Evolutionary conservation across 1,284 basidiomycete genomes (phyloP).

Genomic region (Tylopilus orsonianus): DNA sequence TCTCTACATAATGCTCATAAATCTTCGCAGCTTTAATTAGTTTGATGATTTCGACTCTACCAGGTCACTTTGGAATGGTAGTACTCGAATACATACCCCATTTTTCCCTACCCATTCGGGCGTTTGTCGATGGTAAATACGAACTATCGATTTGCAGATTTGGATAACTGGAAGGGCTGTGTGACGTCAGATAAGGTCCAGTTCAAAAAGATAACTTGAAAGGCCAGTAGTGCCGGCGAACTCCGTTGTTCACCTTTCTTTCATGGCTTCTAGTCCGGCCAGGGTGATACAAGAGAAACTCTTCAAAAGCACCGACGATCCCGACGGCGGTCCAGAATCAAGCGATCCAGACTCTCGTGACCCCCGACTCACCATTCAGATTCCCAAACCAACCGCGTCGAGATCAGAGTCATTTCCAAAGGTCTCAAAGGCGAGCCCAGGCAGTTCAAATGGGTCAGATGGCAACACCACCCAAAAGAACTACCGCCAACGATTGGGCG

Average conservation of each 20-base stretch:
- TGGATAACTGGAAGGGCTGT: constrained; percentile 4
- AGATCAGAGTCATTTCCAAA: constrained; percentile 43
- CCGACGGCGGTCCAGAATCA: constrained; percentile 16
- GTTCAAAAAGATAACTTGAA: no score
- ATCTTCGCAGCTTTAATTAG: constrained; percentile 20
- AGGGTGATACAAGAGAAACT: constrained; percentile 77
- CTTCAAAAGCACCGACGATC: constrained; percentile 53
- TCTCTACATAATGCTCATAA: constrained; percentile 23
- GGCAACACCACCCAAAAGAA: constrained; percentile 26
- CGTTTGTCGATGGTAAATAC: background rate
- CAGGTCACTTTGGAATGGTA: constrained; percentile 17
- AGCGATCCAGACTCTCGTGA: constrained; percentile 36
- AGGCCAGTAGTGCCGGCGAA: no score
- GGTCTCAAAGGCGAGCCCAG: constrained; percentile 40
- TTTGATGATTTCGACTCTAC: constrained; percentile 16
- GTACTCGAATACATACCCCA: constrained; percentile 29
- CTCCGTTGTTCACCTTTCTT: background rate
- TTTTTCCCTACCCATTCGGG: constrained; percentile 2
- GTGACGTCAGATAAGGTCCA: constrained; percentile 23
- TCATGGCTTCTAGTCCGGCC: constrained; percentile 42
- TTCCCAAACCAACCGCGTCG: constrained; percentile 57
- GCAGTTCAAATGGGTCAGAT: constrained; percentile 26
- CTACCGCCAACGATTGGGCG: constrained; percentile 63
- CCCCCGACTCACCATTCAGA: constrained; percentile 71
- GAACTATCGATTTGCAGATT: constrained; percentile 10